Percentiles rank a stretch among this genome's conserved stretches.
Conservation (phyloP, 352 stramenopile genomes). For the Pythium aquatile region DNA sequence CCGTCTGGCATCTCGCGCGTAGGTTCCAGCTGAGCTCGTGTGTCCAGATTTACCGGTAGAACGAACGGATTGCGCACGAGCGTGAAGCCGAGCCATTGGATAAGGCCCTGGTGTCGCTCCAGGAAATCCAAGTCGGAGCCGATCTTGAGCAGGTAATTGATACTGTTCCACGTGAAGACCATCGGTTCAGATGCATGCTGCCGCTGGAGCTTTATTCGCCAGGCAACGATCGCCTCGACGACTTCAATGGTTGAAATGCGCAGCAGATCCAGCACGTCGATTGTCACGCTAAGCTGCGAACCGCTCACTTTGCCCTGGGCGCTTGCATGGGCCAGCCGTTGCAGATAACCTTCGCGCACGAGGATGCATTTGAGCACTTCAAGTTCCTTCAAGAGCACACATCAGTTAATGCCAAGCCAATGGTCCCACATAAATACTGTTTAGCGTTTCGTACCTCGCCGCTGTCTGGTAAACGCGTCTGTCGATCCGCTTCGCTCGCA, state of each 20-base stretch:
- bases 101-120: conserved; percentile 66
- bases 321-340: conserved; percentile 60
- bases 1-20: neutral
- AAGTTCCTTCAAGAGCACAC: conserved; percentile 54
- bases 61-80: conserved; percentile 89
- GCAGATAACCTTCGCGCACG: conserved; percentile 86
- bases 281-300: conserved; percentile 58
- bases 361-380: conserved; percentile 90
- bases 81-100: conserved; percentile 84
- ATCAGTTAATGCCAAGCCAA: neutral
- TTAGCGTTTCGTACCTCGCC: conserved; percentile 39
- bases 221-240: conserved; percentile 78
- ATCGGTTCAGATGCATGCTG: conserved; percentile 2
- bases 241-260: conserved; percentile 86
- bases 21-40: conserved; percentile 31
- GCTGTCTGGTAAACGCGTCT: conserved; percentile 35
- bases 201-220: conserved; percentile 50
- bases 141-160: conserved; percentile 92
- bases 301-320: conserved; percentile 41
- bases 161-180: conserved; percentile 84
- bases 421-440: neutral
- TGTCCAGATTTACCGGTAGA: conserved; percentile 78
- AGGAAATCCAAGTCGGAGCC: conserved; percentile 90
- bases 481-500: conserved; percentile 11
- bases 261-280: conserved; percentile 86